Evolutionary conservation across 805 yeast species (phyloP), one percentile per base, ranked within the genome.

Genomic region (Teunomyces funiuensis): DNA sequence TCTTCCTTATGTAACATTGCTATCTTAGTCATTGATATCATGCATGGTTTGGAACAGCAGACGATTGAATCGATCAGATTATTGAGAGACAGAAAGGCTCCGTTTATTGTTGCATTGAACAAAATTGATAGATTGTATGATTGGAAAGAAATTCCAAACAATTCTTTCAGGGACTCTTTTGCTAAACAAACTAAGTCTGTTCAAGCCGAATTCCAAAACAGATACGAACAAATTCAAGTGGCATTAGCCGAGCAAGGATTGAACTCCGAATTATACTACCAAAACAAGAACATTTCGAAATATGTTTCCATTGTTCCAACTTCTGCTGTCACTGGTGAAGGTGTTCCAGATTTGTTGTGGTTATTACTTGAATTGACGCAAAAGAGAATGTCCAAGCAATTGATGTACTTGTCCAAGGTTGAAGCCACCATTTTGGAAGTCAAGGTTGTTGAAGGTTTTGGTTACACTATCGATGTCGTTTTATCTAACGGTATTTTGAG

Each of bases 11-110:
- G 99, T 88, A 93, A 93, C 77, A 93, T 93, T 71, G 99, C 99
- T 61, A 91, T 93, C 61, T 77, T 93, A 72, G 99, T 93, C 43
- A 89, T 93, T 57, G 99, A 93, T 68, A 91, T 93, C 59, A 93
- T 90, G 96, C 99, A 93, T 73, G 99, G 99, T 65, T 77, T 93
- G 53, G 99, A 93, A 73, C 98, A 85, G 61, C 99, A 93, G 74
- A 93, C 99, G 13, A 69, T 91, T 45, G 99, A 93, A 73, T 88
- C 97, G 16, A 88, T 93, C 56, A 79, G 86, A 60, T 76, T 93
- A 53, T 79, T 93, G 65, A 82, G 97, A 68, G 98, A 93, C 63
- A 82, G 97, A 70, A 93, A 93, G 73, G 97, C 99, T 33, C 99
- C 99, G 36, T 93, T 93, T 60, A 79, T 93, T 52, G 99, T 93